Evolutionary conservation across 306 rosid genomes (phyloP).

Genomic region (Crotalaria pallida): DNA sequence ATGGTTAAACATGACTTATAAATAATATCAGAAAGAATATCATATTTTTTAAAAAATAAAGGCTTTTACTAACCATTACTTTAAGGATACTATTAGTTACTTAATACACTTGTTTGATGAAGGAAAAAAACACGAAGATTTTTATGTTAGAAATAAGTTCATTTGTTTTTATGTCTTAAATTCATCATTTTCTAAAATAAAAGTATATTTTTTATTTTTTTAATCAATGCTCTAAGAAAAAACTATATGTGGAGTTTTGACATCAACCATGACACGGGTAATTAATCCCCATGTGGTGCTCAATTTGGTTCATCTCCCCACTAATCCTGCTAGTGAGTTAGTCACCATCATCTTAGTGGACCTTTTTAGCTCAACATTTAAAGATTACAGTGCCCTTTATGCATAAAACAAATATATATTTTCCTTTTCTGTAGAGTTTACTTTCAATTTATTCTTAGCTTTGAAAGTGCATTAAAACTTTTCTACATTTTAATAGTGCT

Average conservation of each 20-base stretch:
- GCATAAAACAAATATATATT: neutral
- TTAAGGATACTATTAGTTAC: too few species aligned
- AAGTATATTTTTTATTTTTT: too few species aligned
- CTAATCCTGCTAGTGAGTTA: slow-evolving; percentile 36
- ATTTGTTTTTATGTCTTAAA: too few species aligned
- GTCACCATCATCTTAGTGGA: slow-evolving; percentile 58
- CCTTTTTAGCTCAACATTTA: slow-evolving; percentile 43
- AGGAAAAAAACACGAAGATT: too few species aligned
- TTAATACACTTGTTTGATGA: too few species aligned
- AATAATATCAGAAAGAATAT: too few species aligned
- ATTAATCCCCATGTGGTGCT: slow-evolving; percentile 18
- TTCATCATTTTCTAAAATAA: too few species aligned
- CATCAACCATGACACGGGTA: neutral
- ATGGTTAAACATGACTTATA: too few species aligned
- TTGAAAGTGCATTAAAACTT: slow-evolving; percentile 33
- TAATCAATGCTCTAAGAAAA: too few species aligned
- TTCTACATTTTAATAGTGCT: slow-evolving; percentile 23
- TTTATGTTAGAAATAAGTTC: too few species aligned
- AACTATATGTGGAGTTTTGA: slow-evolving; percentile 17
- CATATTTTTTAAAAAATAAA: too few species aligned
- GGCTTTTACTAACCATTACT: too few species aligned
- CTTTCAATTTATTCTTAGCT: slow-evolving; percentile 33
- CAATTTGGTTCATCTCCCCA: slow-evolving; percentile 28
- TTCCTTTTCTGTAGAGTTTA: neutral
- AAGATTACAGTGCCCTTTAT: slow-evolving; percentile 28